Evolutionary conservation across 768 basidiomycete genomes (phyloP), one percentile per base, ranked within the genome.

Genomic region (Tricholoma flavovirens): DNA sequence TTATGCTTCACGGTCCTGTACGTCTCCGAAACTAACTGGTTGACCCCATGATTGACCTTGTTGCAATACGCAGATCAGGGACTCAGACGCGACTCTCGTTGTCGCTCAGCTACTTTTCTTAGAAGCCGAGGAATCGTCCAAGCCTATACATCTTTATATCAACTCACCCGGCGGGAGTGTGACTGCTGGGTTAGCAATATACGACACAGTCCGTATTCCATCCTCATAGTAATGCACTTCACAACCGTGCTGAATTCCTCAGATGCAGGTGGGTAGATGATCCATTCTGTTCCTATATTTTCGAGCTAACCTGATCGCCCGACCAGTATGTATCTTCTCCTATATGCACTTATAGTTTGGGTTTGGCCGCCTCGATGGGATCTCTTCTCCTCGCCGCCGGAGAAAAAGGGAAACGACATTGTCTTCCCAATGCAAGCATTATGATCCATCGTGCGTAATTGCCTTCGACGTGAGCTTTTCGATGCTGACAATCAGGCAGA

Each of bases 151-250:
- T 64, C 73, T 98, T 10, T 98, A 98, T 71, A 96, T 98, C 62
- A 98, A 98, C 72, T 94, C 91, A 6, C 96, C 96, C 0, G 96
- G 96, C 2, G 96, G 96, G 29, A 90, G 89, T 65, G 96, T 98
- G 36, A 96, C 95, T 0, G 93, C 94, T 49, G 96, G 96, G 8
- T 75, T 98, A 57, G 96, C 95, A 15, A 96, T 98, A 49, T 98
- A 98, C 74, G 96, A 98, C 67, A 98, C 96, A 65, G 93, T 96
- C 74, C 64, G 84, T 60, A 35, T 56, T 30, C 42, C 51, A 33
- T 7, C 40, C 40, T 14, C 17, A 32, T 33, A 30, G 19, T 30
- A 22, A 6, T 29, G 33, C 29, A 56, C 40, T 26, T 46, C 52
- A 14, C 19, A 49, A 29, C 54, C 38, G 26, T n/a, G 15, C 40